Evolutionary conservation across 2,329 filamentous ascomycete species (phyloP).

Genomic region (Apiospora malaysiana): DNA sequence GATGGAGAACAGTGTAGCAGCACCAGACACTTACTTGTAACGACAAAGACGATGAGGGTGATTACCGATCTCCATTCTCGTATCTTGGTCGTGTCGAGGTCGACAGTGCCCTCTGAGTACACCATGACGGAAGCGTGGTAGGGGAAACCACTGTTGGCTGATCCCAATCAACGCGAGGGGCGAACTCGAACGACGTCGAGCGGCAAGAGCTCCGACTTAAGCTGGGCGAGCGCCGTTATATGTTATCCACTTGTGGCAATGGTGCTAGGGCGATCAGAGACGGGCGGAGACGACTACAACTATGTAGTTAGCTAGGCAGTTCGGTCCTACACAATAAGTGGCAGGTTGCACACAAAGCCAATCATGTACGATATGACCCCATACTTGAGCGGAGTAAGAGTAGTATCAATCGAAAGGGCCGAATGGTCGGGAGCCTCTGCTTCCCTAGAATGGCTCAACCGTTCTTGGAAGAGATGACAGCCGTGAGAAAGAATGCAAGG

Average conservation of each 20-base stretch:
- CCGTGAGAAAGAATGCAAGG: not conserved
- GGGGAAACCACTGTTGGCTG: not conserved
- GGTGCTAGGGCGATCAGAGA: not conserved
- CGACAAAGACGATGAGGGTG: conserved; percentile 70
- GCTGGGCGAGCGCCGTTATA: not conserved
- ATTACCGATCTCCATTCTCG: conserved; percentile 72
- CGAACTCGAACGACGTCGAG: too few species aligned
- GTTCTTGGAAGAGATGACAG: too few species aligned
- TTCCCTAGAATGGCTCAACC: too few species aligned
- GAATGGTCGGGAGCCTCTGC: not conserved
- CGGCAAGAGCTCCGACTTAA: not conserved
- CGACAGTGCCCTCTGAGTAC: conserved; percentile 26
- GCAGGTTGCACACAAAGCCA: not conserved
- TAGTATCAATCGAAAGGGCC: not conserved
- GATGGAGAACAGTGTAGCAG: not conserved
- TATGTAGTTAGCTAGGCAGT: too few species aligned
- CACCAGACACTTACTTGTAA: conserved; percentile 65
- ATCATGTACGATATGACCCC: not conserved
- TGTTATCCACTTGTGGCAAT: not conserved
- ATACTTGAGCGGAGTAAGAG: not conserved
- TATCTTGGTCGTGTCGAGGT: conserved; percentile 61
- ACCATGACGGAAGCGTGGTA: not conserved
- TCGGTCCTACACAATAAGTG: too few species aligned
- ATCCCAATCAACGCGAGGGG: not conserved
- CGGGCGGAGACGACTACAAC: not conserved